A percentile compares a stretch with the other conserved stretches of the same genome.
These are phyloP conservation scores for Eucalyptus grandis DNA, from an alignment of 345 rosid species.

Conservation along the genomic window DNA sequence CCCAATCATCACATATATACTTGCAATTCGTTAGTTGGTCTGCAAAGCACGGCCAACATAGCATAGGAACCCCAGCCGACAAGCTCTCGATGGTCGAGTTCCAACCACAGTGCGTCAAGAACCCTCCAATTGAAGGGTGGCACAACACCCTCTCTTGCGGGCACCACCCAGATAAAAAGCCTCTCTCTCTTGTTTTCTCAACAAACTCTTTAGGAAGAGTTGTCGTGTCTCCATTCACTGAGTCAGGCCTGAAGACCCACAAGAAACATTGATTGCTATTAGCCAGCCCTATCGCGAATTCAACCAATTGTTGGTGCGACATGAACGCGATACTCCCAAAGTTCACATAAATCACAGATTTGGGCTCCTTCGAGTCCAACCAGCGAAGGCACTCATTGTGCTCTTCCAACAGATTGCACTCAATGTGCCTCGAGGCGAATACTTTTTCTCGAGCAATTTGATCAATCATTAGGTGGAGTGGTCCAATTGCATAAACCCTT, in stretches of 20 bases:
- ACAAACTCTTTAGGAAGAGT: background rate
- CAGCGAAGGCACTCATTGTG: background rate
- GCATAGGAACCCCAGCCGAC: background rate
- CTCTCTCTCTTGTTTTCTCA: background rate
- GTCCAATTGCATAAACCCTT: background rate
- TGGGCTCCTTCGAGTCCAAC: background rate
- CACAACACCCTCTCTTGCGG: slow-evolving; percentile 5
- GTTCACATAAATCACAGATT: background rate
- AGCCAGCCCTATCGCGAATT: slow-evolving; percentile 3
- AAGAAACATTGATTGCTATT: background rate
- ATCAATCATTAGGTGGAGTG: background rate
- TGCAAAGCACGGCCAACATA: slow-evolving; percentile 5
- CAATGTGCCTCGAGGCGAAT: background rate
- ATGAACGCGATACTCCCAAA: background rate
- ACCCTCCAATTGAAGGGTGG: slow-evolving; percentile 2
- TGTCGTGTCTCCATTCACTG: background rate
- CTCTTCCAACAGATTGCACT: background rate
- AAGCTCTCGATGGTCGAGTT: slow-evolving; percentile 8
- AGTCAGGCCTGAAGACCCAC: slow-evolving; percentile 1
- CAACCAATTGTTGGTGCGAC: background rate
- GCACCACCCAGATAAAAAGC: background rate
- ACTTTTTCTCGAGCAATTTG: background rate
- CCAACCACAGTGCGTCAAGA: slow-evolving; percentile 7
- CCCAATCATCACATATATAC: slow-evolving; percentile 20
- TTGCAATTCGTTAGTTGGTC: slow-evolving; percentile 7